Evolutionary conservation across 1,139 yeast species (phyloP), one percentile per base, ranked within the genome.

Genomic region (Blastobotrys raffinosifermentans): DNA sequence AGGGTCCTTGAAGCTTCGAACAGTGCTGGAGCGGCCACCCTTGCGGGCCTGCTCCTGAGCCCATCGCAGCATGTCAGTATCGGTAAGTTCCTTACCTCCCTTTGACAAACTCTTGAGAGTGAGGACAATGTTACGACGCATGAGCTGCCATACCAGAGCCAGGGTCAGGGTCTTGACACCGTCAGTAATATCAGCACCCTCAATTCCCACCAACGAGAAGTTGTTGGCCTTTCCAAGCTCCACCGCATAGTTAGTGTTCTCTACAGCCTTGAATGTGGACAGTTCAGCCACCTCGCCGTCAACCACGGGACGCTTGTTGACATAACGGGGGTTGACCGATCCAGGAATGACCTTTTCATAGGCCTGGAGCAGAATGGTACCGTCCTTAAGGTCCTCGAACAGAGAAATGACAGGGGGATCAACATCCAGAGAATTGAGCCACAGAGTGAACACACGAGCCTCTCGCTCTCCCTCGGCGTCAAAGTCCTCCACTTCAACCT

Each of bases 401-500:
- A 91, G 69, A 17, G 85, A 80, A 34, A 86, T 87, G 45, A 91
- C 89, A 18, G 96, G 85, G 19, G 97, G 97, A 47, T 89, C 93
- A 13, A 91, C 97, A 53, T 93, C 97, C 54, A 91, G 73, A 1
- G 96, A 86, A 64, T 91, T 91, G 57, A 91, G 76, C 98, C 98
- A 91, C 53, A 91, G 70, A 9, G 98, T 93, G 65, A 91, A 91
- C 4, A 91, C 99, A 60, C 99, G 78, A 1, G 98, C 98, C 67
- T 91, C 99, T 67, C 98, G 82, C 67, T 91, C 99, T 46, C 99
- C 99, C 66, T 93, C 98, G 13, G 98, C 98, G 60, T 91, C 99
- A 55, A 93, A 91, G 51, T 87, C 98, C 56, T 77, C 83, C 34
- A 67, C 60, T 60, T 82, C 91, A 51, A 89, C 84, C 54, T 79